These are phyloP conservation scores for Macrocystidia cucumis DNA, from an alignment of 1,284 basidiomycete genomes.

Conservation along the genomic window DNA sequence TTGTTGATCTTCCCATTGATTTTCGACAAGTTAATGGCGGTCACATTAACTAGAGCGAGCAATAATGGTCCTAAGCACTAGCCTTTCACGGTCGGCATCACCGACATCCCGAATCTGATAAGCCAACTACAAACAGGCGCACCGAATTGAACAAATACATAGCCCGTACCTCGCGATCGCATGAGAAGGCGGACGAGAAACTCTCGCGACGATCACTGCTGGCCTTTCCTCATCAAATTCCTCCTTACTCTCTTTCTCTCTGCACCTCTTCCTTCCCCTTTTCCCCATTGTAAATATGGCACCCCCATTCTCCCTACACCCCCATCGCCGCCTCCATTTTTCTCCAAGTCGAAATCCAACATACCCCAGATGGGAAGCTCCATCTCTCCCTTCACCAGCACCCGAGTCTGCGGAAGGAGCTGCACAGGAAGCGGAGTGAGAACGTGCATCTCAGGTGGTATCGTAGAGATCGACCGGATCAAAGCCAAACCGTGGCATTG, in stretches of 20 bases:
- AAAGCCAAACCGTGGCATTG: slow-evolving; percentile 66
- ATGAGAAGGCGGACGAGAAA: too few species aligned
- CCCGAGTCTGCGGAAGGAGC: slow-evolving; percentile 32
- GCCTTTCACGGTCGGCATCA: too few species aligned
- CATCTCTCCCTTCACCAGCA: slow-evolving; percentile 79
- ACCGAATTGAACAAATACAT: too few species aligned
- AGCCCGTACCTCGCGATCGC: too few species aligned
- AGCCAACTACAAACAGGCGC: too few species aligned
- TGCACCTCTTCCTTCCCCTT: slow-evolving; percentile 52
- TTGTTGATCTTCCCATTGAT: too few species aligned
- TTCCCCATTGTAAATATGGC: slow-evolving; percentile 80
- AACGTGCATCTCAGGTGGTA: slow-evolving; percentile 46
- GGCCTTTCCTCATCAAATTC: slow-evolving; percentile 82
- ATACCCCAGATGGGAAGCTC: slow-evolving; percentile 86
- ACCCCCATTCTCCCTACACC: slow-evolving; percentile 55
- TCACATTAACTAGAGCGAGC: too few species aligned
- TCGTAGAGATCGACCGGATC: slow-evolving; percentile 52
- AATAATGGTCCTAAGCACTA: too few species aligned
- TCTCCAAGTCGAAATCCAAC: slow-evolving; percentile 80
- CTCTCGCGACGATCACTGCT: slow-evolving; percentile 39
- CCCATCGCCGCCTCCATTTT: slow-evolving; percentile 35
- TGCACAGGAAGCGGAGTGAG: slow-evolving; percentile 62
- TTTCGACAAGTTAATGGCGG: too few species aligned
- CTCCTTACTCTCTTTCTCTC: slow-evolving; percentile 71
- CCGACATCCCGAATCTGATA: too few species aligned